Percentiles rank a stretch among this genome's conserved stretches.
These are phyloP conservation scores for Aspergillus hancockii DNA, from an alignment of 495 filamentous ascomycete genomes.

Conservation along the genomic window DNA sequence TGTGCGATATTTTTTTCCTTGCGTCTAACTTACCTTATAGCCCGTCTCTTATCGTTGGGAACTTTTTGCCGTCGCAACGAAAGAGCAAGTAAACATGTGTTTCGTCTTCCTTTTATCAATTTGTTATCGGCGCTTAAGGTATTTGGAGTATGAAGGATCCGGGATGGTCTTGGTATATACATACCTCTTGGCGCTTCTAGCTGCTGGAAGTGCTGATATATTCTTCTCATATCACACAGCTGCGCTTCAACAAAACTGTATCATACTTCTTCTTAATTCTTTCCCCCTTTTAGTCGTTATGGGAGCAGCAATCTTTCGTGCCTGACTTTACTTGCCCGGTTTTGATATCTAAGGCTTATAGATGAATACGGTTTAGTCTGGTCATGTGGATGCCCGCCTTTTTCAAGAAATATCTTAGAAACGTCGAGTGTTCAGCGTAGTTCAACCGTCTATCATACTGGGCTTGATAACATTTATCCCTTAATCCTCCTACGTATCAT, in stretches of 20 bases:
- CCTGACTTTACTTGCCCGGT: not conserved
- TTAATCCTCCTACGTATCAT: not conserved
- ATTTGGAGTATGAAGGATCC: not conserved
- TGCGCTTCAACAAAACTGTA: not conserved
- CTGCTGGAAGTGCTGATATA: not conserved
- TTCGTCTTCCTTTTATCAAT: not conserved
- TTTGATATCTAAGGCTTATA: not conserved
- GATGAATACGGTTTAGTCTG: constrained; percentile 12
- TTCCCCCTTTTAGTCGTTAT: not conserved
- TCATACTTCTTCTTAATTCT: constrained; percentile 5
- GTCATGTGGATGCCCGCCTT: constrained; percentile 14
- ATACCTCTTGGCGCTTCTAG: not conserved
- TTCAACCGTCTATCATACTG: too few relatives aligned
- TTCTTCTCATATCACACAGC: not conserved
- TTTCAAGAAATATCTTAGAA: not conserved
- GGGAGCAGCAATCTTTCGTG: not conserved
- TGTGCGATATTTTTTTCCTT: not conserved
- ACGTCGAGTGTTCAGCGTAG: too few relatives aligned
- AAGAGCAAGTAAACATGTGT: constrained; percentile 25
- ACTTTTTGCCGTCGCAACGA: constrained; percentile 73
- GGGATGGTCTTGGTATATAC: not conserved
- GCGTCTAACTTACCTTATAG: constrained; percentile 46
- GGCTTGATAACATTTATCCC: not conserved
- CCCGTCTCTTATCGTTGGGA: constrained; percentile 91
- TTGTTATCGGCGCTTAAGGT: not conserved